Evolutionary conservation across 176 grass and related monocot species (phyloP).

Genomic region (Elymus sibiricus): DNA sequence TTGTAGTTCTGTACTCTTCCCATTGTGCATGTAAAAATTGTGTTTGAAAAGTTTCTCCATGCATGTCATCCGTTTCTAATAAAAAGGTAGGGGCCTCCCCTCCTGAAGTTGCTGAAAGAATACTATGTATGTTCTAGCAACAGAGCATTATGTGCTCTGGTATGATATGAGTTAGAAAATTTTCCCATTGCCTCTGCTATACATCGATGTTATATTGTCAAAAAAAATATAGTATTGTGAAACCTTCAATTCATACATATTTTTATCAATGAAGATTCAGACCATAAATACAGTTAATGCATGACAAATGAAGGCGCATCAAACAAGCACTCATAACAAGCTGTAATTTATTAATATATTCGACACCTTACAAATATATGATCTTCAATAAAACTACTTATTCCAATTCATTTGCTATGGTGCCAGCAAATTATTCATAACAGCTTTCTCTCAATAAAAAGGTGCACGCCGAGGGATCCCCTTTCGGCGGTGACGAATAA

Average conservation of each 20-base stretch:
- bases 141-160: not conserved
- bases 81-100: not conserved
- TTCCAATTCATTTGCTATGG: not conserved
- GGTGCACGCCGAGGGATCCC: constrained; percentile 53
- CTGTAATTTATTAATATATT: not conserved
- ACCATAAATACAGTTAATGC: not conserved
- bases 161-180: not conserved
- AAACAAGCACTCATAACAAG: not conserved
- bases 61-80: not conserved
- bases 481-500: constrained; percentile 38
- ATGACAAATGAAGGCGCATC: not conserved
- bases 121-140: not conserved
- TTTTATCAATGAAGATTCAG: not conserved
- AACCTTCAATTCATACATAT: not conserved
- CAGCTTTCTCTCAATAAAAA: constrained; percentile 26
- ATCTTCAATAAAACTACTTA: not conserved
- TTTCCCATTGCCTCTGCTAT: not conserved
- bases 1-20: not conserved
- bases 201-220: not conserved
- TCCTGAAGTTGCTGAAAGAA: not conserved
- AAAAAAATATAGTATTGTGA: not conserved
- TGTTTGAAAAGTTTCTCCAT: not conserved
- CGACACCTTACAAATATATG: not conserved
- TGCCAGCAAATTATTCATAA: too few species aligned
- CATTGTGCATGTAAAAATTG: not conserved